Percentiles rank a stretch among this genome's conserved stretches.
phyloP scores from a whole-genome alignment of 495 filamentous ascomycete genomes.

The Penicillium antarcticum region DNA sequence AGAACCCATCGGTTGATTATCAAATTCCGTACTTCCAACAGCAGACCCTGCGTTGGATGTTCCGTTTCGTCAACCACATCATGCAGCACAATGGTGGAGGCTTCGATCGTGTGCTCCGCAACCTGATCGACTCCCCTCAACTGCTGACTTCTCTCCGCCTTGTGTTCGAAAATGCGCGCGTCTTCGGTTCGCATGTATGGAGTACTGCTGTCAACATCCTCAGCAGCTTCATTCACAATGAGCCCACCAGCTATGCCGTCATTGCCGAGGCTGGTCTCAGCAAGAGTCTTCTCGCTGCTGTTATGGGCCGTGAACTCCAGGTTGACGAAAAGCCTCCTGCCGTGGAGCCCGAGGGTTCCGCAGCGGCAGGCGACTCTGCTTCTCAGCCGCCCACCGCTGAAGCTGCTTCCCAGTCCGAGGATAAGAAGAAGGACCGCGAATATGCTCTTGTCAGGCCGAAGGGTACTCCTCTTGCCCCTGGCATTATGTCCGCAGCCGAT shows the following conservation, averaged over 20 bases:
- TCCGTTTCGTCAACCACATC: constrained; percentile 94
- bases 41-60: constrained; percentile 85
- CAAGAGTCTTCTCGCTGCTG: constrained; percentile 73
- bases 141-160: constrained; percentile 72
- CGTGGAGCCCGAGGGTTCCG: constrained; percentile 20
- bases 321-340: constrained; percentile 27
- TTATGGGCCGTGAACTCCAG: constrained; percentile 55
- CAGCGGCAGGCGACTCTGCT: constrained; percentile 21
- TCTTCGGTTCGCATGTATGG: constrained; percentile 92
- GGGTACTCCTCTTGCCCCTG: constrained; percentile 54
- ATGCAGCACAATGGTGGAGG: constrained; percentile 83
- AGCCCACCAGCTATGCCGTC: constrained; percentile 94
- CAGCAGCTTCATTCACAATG: constrained; percentile 96
- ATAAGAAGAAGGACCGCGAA: constrained; percentile 24
- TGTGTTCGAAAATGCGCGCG: constrained; percentile 72
- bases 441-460: constrained; percentile 34
- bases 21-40: constrained; percentile 89
- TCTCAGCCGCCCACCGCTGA: constrained; percentile 13
- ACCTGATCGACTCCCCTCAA: constrained; percentile 88
- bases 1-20: constrained; percentile 83
- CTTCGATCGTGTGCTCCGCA: constrained; percentile 83
- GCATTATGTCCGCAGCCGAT: constrained; percentile 80
- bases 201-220: constrained; percentile 85
- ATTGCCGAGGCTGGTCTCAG: constrained; percentile 92
- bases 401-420: constrained; percentile 11